A percentile compares a stretch with the other conserved stretches of the same genome.
Conservation (phyloP, 2,329 filamentous ascomycete species). For the Dothiorella sarmentorum region DNA sequence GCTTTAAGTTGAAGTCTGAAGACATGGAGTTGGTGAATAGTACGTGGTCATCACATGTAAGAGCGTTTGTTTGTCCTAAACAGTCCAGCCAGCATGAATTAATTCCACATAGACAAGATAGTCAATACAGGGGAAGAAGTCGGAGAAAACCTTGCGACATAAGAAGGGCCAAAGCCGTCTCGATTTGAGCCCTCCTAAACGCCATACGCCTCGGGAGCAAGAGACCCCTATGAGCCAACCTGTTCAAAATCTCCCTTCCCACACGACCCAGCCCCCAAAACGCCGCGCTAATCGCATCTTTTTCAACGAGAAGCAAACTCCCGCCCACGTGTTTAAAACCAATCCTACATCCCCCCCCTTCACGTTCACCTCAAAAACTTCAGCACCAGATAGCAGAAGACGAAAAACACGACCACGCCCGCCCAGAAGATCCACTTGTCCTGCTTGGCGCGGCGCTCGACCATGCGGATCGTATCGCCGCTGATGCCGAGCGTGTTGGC, state of each 20-base stretch:
- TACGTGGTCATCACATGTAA: neutral
- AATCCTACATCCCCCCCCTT: no score
- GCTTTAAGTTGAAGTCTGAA: no score
- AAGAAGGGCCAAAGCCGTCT: neutral
- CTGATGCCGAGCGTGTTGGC: conserved; percentile 91
- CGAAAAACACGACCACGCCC: conserved; percentile 80
- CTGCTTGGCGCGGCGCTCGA: conserved; percentile 84
- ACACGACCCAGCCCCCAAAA: neutral
- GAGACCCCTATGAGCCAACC: neutral
- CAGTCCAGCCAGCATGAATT: neutral
- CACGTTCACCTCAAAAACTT: conserved; percentile 66
- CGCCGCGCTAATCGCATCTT: conserved; percentile 10
- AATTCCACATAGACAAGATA: neutral
- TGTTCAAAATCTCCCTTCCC: neutral
- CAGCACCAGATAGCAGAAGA: conserved; percentile 88
- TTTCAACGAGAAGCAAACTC: neutral
- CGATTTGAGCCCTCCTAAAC: neutral
- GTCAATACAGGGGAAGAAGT: neutral
- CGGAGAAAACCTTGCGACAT: neutral
- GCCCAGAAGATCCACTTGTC: conserved; percentile 98
- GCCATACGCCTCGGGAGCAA: neutral
- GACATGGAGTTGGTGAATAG: no score
- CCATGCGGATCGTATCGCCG: conserved; percentile 95
- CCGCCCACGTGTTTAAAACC: no score
- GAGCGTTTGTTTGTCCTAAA: neutral